phyloP scores from a whole-genome alignment of 495 filamentous ascomycete species.

The Penicillium diatomitis region DNA sequence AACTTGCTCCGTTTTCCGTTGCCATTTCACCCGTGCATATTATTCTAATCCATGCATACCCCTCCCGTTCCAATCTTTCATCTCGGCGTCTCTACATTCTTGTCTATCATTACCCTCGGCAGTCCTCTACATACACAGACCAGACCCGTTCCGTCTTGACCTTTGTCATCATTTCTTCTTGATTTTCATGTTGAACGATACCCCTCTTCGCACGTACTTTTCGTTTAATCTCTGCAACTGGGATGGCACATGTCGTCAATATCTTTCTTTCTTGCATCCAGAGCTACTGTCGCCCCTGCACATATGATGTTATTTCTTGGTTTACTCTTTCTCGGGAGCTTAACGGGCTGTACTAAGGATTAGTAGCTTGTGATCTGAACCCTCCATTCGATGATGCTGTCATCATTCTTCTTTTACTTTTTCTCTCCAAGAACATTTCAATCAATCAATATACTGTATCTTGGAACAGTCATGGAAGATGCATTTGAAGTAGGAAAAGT shows the following conservation, averaged over 20 bases:
- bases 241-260: not conserved
- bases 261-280: conserved; percentile 5
- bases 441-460: not conserved
- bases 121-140: not conserved
- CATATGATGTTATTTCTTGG: not conserved
- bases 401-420: not conserved
- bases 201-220: conserved; percentile 6
- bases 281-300: conserved; percentile 11
- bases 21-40: no score
- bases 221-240: conserved; percentile 3
- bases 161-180: not conserved
- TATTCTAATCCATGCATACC: no score
- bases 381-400: not conserved
- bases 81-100: not conserved
- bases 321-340: not conserved
- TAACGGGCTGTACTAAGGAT: not conserved
- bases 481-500: no score
- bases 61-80: no score
- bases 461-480: no score
- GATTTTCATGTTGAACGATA: not conserved
- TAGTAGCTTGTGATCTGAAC: not conserved
- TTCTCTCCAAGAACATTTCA: not conserved
- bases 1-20: no score
- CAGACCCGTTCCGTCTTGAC: not conserved
- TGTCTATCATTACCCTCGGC: conserved; percentile 3